A percentile compares a stretch with the other conserved stretches of the same genome.
Evolutionary conservation across 179 eudicot species (phyloP).

Genomic region (Corrigiola litoralis): DNA sequence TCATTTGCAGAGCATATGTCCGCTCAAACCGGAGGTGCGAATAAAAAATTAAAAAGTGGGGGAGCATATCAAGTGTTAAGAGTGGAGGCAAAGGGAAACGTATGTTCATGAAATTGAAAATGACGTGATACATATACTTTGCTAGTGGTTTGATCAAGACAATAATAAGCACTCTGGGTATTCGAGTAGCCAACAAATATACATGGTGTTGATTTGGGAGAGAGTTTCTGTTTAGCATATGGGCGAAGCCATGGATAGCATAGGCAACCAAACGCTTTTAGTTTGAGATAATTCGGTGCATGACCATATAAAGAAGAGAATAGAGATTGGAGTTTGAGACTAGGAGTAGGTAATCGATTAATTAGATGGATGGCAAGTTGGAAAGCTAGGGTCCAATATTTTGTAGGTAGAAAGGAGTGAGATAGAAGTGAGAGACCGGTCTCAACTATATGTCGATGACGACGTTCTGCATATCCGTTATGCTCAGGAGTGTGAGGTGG

Average conservation of each 20-base stretch:
- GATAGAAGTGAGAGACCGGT: not conserved
- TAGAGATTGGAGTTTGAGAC: not conserved
- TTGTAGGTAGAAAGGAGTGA: not conserved
- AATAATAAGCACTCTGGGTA: not conserved
- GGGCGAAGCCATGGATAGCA: slow-evolving; percentile 2
- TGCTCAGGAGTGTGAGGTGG: slow-evolving; percentile 1
- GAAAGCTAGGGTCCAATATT: not conserved
- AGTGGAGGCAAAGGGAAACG: not conserved
- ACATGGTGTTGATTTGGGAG: not conserved
- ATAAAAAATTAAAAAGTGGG: no score
- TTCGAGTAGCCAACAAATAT: not conserved
- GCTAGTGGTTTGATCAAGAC: no score
- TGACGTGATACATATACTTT: not conserved
- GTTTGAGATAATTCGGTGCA: not conserved
- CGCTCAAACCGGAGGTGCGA: no score
- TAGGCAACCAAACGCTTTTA: not conserved
- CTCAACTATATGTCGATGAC: no score
- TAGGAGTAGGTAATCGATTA: not conserved
- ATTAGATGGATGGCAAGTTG: not conserved
- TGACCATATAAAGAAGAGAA: not conserved
- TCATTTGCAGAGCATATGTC: no score
- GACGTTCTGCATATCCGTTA: no score
- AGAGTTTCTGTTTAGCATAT: not conserved
- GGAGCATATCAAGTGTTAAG: not conserved
- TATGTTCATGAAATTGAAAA: not conserved